phyloP scores from a whole-genome alignment of 371 early-diverging fungal species.

The Rhizopus delemar region DNA sequence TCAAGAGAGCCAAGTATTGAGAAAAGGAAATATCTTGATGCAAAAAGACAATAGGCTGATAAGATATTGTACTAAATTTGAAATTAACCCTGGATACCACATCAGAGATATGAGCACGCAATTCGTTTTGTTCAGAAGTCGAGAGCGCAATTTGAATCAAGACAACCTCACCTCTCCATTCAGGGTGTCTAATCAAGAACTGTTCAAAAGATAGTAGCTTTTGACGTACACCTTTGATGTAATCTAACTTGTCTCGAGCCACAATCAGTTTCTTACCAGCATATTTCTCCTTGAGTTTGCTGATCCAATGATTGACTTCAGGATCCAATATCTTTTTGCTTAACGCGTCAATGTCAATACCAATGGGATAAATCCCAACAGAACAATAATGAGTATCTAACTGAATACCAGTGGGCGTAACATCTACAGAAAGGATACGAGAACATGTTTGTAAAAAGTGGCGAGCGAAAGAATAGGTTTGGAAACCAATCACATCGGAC shows the following conservation, averaged over 20 bases:
- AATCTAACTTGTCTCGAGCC: constrained; percentile 93
- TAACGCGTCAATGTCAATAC: constrained; percentile 68
- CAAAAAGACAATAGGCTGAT: constrained; percentile 91
- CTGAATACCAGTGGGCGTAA: constrained; percentile 81
- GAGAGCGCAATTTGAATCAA: constrained; percentile 72
- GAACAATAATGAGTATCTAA: constrained; percentile 75
- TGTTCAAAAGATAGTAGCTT: constrained; percentile 86
- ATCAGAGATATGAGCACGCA: constrained; percentile 83
- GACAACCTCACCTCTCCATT: constrained; percentile 78
- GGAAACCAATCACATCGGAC: constrained; percentile 85
- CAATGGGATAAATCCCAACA: constrained; percentile 95
- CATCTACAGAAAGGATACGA: constrained; percentile 79
- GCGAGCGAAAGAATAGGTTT: constrained; percentile 90
- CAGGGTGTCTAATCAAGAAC: constrained; percentile 77
- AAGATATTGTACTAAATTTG: constrained; percentile 88
- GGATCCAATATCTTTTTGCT: constrained; percentile 64
- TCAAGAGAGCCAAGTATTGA: constrained; percentile 90
- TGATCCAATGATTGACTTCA: constrained; percentile 73
- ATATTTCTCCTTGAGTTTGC: constrained; percentile 77
- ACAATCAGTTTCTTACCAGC: constrained; percentile 85
- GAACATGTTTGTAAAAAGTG: constrained; percentile 91
- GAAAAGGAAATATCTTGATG: constrained; percentile 84
- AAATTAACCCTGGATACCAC: constrained; percentile 91
- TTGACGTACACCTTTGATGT: constrained; percentile 92
- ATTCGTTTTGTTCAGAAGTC: constrained; percentile 68